These are phyloP conservation scores for Chrysanthemum seticuspe DNA, from an alignment of 129 eudicot genomes.

Conservation along the genomic window DNA sequence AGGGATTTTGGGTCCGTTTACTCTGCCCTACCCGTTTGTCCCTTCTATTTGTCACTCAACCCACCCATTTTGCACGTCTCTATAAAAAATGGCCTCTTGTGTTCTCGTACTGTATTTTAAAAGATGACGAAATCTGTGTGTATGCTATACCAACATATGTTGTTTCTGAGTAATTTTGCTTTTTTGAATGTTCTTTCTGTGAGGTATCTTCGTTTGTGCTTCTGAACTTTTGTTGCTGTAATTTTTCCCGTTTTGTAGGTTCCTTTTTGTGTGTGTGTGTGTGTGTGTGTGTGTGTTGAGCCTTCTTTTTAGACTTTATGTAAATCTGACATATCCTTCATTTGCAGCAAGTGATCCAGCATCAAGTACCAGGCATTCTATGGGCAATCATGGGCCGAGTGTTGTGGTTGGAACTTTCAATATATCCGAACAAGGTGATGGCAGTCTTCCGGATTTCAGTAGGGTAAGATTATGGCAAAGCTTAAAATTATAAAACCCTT, in stretches of 20 bases:
- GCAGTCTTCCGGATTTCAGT: conserved; percentile 67
- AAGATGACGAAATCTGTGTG: conserved; percentile 2
- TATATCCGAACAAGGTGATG: conserved; percentile 83
- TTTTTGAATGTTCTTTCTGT: no score
- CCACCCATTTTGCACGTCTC: no score
- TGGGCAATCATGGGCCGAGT: conserved; percentile 53
- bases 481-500: background rate
- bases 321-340: conserved; percentile 3
- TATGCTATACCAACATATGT: background rate
- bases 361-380: conserved; percentile 42
- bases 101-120: background rate
- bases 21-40: no score
- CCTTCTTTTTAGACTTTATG: background rate
- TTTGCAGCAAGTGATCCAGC: conserved; percentile 65
- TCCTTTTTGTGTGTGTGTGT: background rate
- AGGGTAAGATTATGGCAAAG: conserved; percentile 50
- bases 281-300: background rate
- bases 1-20: no score
- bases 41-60: no score
- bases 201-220: no score
- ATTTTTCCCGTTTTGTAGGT: background rate
- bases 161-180: background rate
- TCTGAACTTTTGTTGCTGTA: background rate
- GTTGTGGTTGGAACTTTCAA: conserved; percentile 78
- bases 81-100: background rate